phyloP scores from a whole-genome alignment of 768 basidiomycete species.

The Lentinula aciculospora region DNA sequence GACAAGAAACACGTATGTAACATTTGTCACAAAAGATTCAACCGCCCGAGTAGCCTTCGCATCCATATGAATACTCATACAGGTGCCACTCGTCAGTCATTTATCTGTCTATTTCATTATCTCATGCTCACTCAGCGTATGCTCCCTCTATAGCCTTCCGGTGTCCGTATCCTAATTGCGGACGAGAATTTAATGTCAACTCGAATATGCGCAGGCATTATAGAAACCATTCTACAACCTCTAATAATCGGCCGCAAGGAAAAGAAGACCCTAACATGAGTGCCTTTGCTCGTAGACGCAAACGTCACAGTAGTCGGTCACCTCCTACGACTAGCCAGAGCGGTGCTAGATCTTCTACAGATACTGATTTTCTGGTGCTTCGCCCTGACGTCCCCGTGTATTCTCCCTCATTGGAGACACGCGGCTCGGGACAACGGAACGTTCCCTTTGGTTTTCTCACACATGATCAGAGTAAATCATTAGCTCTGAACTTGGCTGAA shows the following conservation, averaged over 20 bases:
- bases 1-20: constrained; percentile 46
- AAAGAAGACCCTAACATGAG: neutral
- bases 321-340: neutral
- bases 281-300: neutral
- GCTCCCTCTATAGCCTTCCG: constrained; percentile 60
- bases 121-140: neutral
- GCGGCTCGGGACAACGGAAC: neutral
- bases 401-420: neutral
- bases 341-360: neutral
- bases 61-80: constrained; percentile 70
- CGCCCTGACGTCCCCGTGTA: constrained; percentile 3
- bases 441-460: neutral
- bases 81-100: constrained; percentile 60
- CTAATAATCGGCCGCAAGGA: neutral
- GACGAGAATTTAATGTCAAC: constrained; percentile 76
- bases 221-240: constrained; percentile 48
- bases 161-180: constrained; percentile 71
- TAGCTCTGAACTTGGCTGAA: neutral
- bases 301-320: neutral
- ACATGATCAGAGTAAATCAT: neutral
- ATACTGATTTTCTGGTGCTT: neutral
- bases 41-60: constrained; percentile 59
- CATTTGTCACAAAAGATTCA: constrained; percentile 60
- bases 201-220: constrained; percentile 82
- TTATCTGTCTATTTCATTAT: neutral